Evolutionary conservation across 345 rosid species (phyloP).

Genomic region (Hibiscus mutabilis): DNA sequence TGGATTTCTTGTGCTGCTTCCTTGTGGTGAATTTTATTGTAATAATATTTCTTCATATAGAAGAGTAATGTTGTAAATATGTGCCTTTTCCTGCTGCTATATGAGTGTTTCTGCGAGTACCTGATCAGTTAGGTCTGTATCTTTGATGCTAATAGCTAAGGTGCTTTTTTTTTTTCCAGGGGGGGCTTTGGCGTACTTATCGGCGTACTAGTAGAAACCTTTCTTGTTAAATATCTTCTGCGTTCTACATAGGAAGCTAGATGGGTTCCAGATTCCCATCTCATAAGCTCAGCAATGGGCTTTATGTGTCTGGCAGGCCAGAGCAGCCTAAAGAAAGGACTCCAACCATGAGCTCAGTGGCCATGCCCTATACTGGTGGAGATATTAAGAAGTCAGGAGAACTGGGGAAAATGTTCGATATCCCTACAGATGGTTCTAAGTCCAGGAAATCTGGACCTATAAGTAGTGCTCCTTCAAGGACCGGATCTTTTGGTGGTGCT

Average conservation of each 20-base stretch:
- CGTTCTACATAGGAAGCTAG: constrained; percentile 19
- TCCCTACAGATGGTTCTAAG: constrained; percentile 59
- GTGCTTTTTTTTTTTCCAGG: constrained; percentile 17
- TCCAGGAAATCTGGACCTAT: constrained; percentile 96
- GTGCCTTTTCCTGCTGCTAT: background rate
- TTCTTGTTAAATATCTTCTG: constrained; percentile 11
- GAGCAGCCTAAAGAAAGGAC: constrained; percentile 84
- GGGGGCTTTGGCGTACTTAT: constrained; percentile 24
- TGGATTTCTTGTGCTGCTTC: background rate
- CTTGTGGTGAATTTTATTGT: background rate
- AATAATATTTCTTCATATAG: background rate
- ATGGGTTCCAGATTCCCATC: constrained; percentile 94
- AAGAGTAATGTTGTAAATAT: background rate
- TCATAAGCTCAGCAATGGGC: constrained; percentile 85
- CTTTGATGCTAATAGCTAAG: constrained; percentile 2
- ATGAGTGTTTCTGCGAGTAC: background rate
- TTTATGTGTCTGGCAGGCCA: constrained; percentile 81
- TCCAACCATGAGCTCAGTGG: constrained; percentile 80
- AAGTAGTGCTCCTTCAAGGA: constrained; percentile 64
- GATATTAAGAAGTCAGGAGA: constrained; percentile 93
- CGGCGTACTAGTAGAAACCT: constrained; percentile 6
- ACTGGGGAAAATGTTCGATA: constrained; percentile 93
- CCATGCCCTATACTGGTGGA: constrained; percentile 96
- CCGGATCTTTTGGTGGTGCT: constrained; percentile 87
- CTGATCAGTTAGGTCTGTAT: background rate